Evolutionary conservation across 225 moss, liverwort and hornwort genomes (phyloP), one percentile per base, ranked within the genome.

Genomic region (Marchantia polymorpha): DNA sequence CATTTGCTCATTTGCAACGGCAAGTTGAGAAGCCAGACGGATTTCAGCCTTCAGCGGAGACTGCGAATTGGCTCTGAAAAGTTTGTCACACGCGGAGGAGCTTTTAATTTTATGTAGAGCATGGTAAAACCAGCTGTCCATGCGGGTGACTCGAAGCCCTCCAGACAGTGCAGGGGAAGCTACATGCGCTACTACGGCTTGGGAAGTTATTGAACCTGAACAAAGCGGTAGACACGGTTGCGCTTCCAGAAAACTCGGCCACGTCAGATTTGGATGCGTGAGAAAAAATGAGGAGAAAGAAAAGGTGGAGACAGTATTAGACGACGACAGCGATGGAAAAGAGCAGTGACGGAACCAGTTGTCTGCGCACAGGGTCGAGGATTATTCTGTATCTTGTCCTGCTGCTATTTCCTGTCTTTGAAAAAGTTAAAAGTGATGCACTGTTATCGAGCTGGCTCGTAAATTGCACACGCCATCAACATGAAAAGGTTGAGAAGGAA

Each of bases 391-490:
- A 68, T 30, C 58, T 76, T 25, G 6, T 75, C 12, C 52, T 84
- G 8, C 80, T 78, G 30, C 31, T 81, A 15, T 5, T 75, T 4
- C 53, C 77, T 52, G 56, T 78, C 12, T 15, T 78, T 68, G 74
- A 76, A 60, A 74, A 27, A 23, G 63, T 58, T 54, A n/a, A 20
- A 14, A 60, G 78, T 69, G 81, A 78, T 31, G 16, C 55, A 47
- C 52, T 85, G 52, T 49, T 85, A 6, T 85, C 60, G 0, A 81
- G 75, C 51, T 68, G 54, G 26, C 69, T 85, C 13, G 17, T 73
- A 74, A 51, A 68, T 4, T 81, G 81, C 56, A 12, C 3, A 61
- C 46, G 20, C 58, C 0, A 67, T 19, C 12, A 25, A 12, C 39
- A 46, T 25, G 52, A 22, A 7, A 14, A 30, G 16, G 29, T 15